Base-by-base conservation (phyloP, 2,329 filamentous ascomycete genomes). In the Cercospora canescens region DNA sequence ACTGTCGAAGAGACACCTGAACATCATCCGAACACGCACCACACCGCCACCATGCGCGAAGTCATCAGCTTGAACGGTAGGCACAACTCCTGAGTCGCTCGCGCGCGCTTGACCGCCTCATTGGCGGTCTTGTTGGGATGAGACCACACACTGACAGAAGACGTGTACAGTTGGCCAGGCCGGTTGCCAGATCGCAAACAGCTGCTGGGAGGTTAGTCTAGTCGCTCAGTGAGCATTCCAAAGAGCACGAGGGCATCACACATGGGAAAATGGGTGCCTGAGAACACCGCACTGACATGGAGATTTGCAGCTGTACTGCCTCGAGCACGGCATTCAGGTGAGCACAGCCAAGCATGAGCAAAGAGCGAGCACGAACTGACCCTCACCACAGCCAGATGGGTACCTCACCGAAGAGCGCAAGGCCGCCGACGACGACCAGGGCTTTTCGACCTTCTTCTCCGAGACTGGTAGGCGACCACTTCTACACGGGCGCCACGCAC, bases 401-500 rank as follows among this genome's bases (percentile, higher is more conserved):
- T 98, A 92, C 86, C 89, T 99, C 82, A 98, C 94, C 73, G 94
- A 97, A 80, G 94, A 98, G 88, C 93, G 94, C 84, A 97, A 98
- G 88, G 89, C 88, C 76, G 89, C 89, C 79, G 91, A 96, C 72
- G 91, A 93, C 71, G 95, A 98, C 81, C 92, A 97, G 79, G 95
- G 95, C 74, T 99, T 99, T 89, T 97, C 94, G 87, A 99, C 95
- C 78, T 99, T 99, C 89, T 99, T 99, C 88, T 97, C 94, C 75
- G 95, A 99, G 88, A 98, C 95, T 79, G 94, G 95, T 98, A 92
- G 64, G 68, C 48, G 18, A 18, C 16, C 45, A 30, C 35, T 21
- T 34, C 35, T 24, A 26, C 28, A 18, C 32, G 9, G 18, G 5
- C 26, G 18, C 5, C 12, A 37, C 41, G 56, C 34, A 37, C 34